Evolutionary conservation across 768 basidiomycete genomes (phyloP), one percentile per base, ranked within the genome.

Genomic region (Tricholoma bakamatsutake): DNA sequence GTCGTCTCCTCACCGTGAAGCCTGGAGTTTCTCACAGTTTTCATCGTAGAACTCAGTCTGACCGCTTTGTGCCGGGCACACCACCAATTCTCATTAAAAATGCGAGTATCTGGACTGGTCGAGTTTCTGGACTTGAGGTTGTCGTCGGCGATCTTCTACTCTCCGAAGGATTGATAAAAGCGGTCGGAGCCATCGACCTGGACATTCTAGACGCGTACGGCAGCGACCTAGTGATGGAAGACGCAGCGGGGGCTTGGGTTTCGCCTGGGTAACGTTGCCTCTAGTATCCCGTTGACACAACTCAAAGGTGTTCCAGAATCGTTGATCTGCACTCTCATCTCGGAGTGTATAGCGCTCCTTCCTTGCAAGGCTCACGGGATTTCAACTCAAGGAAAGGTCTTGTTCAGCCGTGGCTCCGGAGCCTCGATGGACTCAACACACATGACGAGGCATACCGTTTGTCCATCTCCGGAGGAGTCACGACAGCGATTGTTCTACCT

Each of bases 21-120:
- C 77, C 81, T 28, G 77, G 76, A 15, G 73, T 85, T n/a, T 71
- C 76, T 12, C 60, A 62, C 3, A 62, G 76, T 59, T 78, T 79
- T 54, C 60, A 73, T 60, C 58, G 61, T 31, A 71, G 77, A 27
- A 64, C 64, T 11, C 51, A 71, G 31, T 88, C 85, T 1, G 88
- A 90, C 64, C 74, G 88, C 30, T 88, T 76, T 57, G 81, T 76
- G 47, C 63, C 72, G 4, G 88, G 84, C 7, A 90, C 90, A 4
- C 71, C 71, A 12, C 70, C 87, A 1, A 82, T 81, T 9, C 73
- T 87, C 55, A 76, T 95, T 57, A 78, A 71, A 65, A 91, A 93
- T 63, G 90, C 85, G 17, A 88, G 80, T 43, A 78, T 93, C 27
- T 93, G 91, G 91, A 90, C 90, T 7, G 91, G 89, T 2, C 70